These are phyloP conservation scores for Exophiala sp. DNA, from an alignment of 2,329 filamentous ascomycete species.

Conservation along the genomic window DNA sequence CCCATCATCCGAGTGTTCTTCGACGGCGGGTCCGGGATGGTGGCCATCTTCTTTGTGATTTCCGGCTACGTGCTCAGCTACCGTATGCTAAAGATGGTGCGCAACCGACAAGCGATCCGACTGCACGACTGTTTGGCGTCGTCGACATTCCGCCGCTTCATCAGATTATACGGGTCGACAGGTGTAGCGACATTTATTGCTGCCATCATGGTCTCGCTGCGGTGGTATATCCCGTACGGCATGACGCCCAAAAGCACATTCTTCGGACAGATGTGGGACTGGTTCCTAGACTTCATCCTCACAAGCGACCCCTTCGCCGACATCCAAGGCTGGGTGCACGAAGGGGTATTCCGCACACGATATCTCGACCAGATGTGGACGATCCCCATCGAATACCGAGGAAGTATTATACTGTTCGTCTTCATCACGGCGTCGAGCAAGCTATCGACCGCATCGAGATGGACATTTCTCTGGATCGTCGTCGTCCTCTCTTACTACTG, in stretches of 20 bases:
- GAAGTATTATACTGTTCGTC: constrained; percentile 41
- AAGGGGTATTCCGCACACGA: constrained; percentile 29
- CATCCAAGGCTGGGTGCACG: constrained; percentile 29
- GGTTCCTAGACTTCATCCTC: constrained; percentile 28
- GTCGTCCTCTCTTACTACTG: constrained; percentile 4
- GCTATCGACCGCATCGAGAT: neutral
- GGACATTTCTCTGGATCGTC: constrained; percentile 7
- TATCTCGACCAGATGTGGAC: constrained; percentile 46
- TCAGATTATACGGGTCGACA: constrained; percentile 42
- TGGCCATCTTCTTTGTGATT: constrained; percentile 46
- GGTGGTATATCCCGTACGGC: constrained; percentile 37
- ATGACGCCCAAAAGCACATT: constrained; percentile 6
- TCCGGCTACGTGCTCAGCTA: constrained; percentile 46
- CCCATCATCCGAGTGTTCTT: constrained; percentile 38
- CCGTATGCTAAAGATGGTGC: constrained; percentile 36
- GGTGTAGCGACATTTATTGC: constrained; percentile 38
- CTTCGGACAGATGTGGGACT: constrained; percentile 16
- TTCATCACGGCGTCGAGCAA: constrained; percentile 6
- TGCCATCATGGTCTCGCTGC: constrained; percentile 32
- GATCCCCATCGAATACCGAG: constrained; percentile 43
- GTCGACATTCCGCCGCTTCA: constrained; percentile 40
- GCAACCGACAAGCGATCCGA: constrained; percentile 36
- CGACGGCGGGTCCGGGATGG: constrained; percentile 26
- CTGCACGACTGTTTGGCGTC: constrained; percentile 34
- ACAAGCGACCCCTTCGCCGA: constrained; percentile 34